Percentiles rank a stretch among this genome's conserved stretches.
Evolutionary conservation across 805 yeast species (phyloP).

Genomic region (Starmerella bombi): DNA sequence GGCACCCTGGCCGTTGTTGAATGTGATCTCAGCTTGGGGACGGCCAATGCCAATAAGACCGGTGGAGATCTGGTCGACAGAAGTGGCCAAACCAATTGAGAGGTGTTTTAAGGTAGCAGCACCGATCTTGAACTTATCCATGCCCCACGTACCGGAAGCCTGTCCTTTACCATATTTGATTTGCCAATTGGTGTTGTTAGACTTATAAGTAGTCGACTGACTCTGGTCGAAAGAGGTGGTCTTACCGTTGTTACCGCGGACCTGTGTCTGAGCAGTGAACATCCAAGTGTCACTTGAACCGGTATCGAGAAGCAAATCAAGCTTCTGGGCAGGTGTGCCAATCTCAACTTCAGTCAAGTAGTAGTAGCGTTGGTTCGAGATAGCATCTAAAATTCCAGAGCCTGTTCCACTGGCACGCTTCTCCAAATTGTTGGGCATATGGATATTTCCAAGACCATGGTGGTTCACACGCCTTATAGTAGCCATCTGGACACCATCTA

Average conservation of each 20-base stretch:
- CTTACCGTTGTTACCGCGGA: conserved; percentile 5
- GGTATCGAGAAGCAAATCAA: conserved; percentile 53
- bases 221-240: conserved; percentile 23
- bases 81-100: conserved; percentile 65
- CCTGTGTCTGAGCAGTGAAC: conserved; percentile 28
- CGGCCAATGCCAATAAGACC: conserved; percentile 40
- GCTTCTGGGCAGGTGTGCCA: conserved; percentile 47
- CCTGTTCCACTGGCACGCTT: neutral
- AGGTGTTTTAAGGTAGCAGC: conserved; percentile 38
- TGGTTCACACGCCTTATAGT: conserved; percentile 11
- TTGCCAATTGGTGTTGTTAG: conserved; percentile 20
- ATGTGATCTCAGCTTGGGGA: conserved; percentile 41
- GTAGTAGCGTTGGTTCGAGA: conserved; percentile 27
- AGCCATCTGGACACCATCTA: conserved; percentile 11
- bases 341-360: conserved; percentile 30
- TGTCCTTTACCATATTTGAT: conserved; percentile 39
- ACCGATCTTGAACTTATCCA: conserved; percentile 47
- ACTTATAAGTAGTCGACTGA: conserved; percentile 22
- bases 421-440: conserved; percentile 6
- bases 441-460: conserved; percentile 11
- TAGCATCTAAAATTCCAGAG: conserved; percentile 14
- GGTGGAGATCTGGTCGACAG: conserved; percentile 43
- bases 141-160: conserved; percentile 47
- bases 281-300: conserved; percentile 71
- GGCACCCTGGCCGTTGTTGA: conserved; percentile 15